phyloP scores from a whole-genome alignment of 257 asterid species.

The Prunella vulgaris region DNA sequence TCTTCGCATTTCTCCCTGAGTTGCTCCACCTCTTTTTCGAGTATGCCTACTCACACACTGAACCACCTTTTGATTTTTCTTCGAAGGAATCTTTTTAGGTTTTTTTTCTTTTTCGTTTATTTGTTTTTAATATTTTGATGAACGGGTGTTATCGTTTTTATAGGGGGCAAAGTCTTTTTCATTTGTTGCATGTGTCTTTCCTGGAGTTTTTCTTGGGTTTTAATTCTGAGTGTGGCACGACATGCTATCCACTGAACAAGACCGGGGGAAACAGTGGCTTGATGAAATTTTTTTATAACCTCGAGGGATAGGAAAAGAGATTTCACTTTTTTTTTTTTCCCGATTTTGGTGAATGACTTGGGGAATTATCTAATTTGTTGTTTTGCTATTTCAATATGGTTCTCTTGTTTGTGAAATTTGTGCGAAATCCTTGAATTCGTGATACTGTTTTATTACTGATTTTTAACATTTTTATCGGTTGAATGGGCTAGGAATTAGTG shows the following conservation, averaged over 20 bases:
- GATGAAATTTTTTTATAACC: not conserved
- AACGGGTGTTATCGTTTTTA: not conserved
- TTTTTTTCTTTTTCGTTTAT: too few species aligned
- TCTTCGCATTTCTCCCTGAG: not conserved
- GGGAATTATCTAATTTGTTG: not conserved
- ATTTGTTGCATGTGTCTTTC: not conserved
- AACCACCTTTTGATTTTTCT: not conserved
- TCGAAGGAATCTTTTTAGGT: not conserved
- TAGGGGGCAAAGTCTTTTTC: not conserved
- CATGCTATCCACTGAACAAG: not conserved
- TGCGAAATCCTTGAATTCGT: not conserved
- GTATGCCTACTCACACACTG: slow-evolving; percentile 14
- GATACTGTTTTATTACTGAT: not conserved
- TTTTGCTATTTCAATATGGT: not conserved
- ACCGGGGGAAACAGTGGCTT: not conserved
- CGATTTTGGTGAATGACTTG: not conserved
- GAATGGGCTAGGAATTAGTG: not conserved
- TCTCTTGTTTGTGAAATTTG: not conserved
- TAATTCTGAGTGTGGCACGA: not conserved
- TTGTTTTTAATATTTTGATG: not conserved
- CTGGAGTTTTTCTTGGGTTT: not conserved
- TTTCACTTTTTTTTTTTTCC: not conserved
- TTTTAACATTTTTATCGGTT: not conserved
- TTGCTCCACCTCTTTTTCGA: slow-evolving; percentile 8
- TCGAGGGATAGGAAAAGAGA: not conserved